phyloP scores from a whole-genome alignment of 768 basidiomycete species.

The Pleurotus salmoneostramineus region DNA sequence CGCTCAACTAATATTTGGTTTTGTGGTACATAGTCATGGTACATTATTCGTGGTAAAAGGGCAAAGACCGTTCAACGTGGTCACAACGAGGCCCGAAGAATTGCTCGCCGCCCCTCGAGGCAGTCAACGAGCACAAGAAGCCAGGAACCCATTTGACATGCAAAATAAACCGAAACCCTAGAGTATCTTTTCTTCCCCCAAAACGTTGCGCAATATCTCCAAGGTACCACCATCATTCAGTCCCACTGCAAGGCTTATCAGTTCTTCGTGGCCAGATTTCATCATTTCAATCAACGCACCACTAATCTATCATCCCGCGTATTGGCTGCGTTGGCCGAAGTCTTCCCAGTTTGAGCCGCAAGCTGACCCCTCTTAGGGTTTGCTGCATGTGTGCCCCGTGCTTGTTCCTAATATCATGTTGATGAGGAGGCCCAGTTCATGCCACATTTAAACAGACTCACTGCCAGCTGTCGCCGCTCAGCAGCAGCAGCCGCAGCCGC shows the following conservation, averaged over 20 bases:
- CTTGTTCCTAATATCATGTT: slow-evolving; percentile 31
- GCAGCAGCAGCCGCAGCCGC: slow-evolving; percentile 61
- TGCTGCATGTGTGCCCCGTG: slow-evolving; percentile 35
- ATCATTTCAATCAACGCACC: slow-evolving; percentile 24
- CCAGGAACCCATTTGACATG: slow-evolving; percentile 1
- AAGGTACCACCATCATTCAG: slow-evolving; percentile 10
- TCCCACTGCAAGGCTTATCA: slow-evolving; percentile 29
- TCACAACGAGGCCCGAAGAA: not conserved
- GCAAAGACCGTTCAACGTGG: not conserved
- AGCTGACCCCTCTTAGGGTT: slow-evolving; percentile 48
- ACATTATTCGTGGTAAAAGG: not conserved
- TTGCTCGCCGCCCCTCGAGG: slow-evolving; percentile 4
- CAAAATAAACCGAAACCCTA: not conserved
- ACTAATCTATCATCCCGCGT: slow-evolving; percentile 33
- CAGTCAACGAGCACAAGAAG: not conserved
- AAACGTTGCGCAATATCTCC: not conserved
- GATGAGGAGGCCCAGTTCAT: slow-evolving; percentile 14
- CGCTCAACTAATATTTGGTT: not conserved
- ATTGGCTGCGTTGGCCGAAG: slow-evolving; percentile 28
- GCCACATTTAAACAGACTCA: slow-evolving; percentile 25
- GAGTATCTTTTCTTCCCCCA: not conserved
- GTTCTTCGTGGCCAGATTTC: not conserved
- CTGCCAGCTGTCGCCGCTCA: slow-evolving; percentile 54
- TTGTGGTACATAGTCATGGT: not conserved
- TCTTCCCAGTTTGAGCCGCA: slow-evolving; percentile 36